phyloP scores from a whole-genome alignment of 2,329 filamentous ascomycete genomes.

The Gnomoniopsis smithogilvyi region DNA sequence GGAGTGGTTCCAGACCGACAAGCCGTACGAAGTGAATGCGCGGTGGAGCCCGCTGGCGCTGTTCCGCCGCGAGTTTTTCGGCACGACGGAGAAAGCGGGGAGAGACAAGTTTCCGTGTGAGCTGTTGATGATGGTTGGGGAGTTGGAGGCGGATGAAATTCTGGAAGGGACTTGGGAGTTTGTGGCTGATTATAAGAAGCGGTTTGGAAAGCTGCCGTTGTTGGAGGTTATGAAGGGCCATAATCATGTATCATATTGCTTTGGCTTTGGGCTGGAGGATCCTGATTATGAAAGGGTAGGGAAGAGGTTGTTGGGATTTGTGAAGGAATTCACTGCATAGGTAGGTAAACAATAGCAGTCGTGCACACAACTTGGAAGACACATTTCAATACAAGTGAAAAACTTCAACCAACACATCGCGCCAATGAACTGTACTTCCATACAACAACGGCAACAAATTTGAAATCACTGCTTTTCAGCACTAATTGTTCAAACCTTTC shows the following conservation, averaged over 20 bases:
- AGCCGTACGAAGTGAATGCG: constrained; percentile 7
- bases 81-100: not conserved
- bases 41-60: constrained; percentile 8
- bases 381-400: not conserved
- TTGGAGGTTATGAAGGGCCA: constrained; percentile 22
- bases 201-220: constrained; percentile 16
- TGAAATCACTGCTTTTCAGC: too few relatives aligned
- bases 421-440: too few relatives aligned
- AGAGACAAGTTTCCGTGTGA: constrained; percentile 4
- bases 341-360: not conserved
- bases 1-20: constrained; percentile 11
- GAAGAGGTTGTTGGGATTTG: constrained; percentile 1
- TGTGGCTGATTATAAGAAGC: constrained; percentile 17
- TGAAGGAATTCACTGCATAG: constrained; percentile 1
- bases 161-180: constrained; percentile 20
- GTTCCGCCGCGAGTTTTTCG: constrained; percentile 11
- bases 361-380: not conserved
- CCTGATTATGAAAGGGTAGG: constrained; percentile 14
- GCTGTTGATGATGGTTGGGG: constrained; percentile 17
- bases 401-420: not conserved
- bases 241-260: constrained; percentile 20
- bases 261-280: constrained; percentile 19
- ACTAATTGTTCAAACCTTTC: too few relatives aligned
- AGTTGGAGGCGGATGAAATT: constrained; percentile 20
- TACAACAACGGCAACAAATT: too few relatives aligned